Base-by-base conservation (phyloP, 192 early-diverging fungal species). In the Hyaloraphidium curvatum region DNA sequence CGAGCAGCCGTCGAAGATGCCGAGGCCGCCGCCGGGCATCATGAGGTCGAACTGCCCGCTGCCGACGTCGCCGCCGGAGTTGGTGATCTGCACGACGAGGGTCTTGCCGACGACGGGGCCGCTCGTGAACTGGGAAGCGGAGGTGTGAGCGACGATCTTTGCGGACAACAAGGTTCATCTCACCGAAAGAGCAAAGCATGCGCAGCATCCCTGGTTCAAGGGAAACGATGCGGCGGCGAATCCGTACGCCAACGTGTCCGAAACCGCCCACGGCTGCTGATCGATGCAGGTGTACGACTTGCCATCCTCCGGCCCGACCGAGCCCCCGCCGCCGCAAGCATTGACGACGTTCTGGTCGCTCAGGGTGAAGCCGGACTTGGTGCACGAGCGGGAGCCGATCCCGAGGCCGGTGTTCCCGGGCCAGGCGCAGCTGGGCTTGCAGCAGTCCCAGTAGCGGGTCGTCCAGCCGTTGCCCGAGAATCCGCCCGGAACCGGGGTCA, bases 381-480 rank as follows among this genome's bases (percentile, higher is more conserved):
- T 22, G 50, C 54, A 55, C 7, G 40, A 50, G 22, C 54, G 37
- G 27, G 50, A 26, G 14, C 13, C 50, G 11, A 48, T 25, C 7
- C 43, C 43, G 11, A 48, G 43, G 14, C 43, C 43, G 5, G 43
- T 21, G 23, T 55, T 55, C 26, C 26, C 28, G 27, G 27, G 31
- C 54, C 54, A 55, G 23, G 30, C 37, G 3, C 54, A 48, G 25
- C 17, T 22, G 7, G 54, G 39, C 28, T 51, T 39, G 50, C 54
- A 55, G 28, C 54, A 55, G 29, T 55, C 54, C 54, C 54, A 55
- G 17, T 55, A 55, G 19, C 40, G 28, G 2, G 54, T 55, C 22
- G 54, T 55, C 14, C 19, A 31, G 27, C 30, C 54, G 21, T 17
- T 55, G 28, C 54, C 54, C 26, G 54, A 21, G 7, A 14, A 25